Evolutionary conservation across 305 asterid species (phyloP).

Genomic region (Petunia hybrid): DNA sequence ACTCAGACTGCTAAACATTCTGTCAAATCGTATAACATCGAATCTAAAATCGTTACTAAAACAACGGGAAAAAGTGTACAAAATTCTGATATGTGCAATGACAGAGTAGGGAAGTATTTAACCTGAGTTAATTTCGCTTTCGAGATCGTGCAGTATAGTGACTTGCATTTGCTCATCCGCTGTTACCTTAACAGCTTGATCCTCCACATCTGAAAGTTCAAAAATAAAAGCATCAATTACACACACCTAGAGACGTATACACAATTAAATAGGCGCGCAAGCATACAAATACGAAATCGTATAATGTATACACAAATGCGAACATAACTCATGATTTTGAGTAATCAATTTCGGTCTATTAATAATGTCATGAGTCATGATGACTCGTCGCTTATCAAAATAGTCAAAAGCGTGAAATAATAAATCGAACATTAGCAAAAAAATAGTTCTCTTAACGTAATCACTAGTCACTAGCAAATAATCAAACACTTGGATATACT

Average conservation of each 20-base stretch:
- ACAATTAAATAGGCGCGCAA: slow-evolving; percentile 7
- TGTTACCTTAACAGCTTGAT: slow-evolving; percentile 80
- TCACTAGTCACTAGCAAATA: too few relatives aligned
- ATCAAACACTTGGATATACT: too few relatives aligned
- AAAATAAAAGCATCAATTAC: slow-evolving; percentile 17
- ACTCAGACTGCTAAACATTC: neutral
- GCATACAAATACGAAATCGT: neutral
- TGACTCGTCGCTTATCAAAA: neutral
- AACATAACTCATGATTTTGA: neutral
- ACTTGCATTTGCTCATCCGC: slow-evolving; percentile 79
- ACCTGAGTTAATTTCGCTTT: slow-evolving; percentile 78
- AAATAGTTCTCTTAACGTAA: too few relatives aligned
- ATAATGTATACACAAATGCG: neutral
- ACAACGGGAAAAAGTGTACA: slow-evolving; percentile 4
- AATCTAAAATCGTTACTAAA: neutral
- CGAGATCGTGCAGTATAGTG: slow-evolving; percentile 68
- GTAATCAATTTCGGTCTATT: neutral
- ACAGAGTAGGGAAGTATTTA: slow-evolving; percentile 1
- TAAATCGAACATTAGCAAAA: neutral
- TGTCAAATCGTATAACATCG: neutral
- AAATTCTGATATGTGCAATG: neutral
- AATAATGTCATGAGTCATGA: neutral
- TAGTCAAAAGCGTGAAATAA: slow-evolving; percentile 4
- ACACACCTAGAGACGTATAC: neutral
- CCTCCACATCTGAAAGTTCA: slow-evolving; percentile 84